Evolutionary conservation across 208 protist genomes (phyloP).

Genomic region (Spongospora subterranea): DNA sequence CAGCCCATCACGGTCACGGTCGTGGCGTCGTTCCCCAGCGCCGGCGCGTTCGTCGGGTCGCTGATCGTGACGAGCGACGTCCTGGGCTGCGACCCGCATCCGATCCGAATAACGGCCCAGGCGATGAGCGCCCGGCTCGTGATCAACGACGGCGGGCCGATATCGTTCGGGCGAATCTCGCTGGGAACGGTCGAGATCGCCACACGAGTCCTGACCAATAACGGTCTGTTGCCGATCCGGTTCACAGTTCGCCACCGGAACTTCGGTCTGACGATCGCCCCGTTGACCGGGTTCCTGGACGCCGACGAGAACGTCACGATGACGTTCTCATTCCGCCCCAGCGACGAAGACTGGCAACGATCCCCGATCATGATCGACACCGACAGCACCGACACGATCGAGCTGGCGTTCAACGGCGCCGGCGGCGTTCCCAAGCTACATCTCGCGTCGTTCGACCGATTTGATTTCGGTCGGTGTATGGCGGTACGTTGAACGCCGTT

Average conservation of each 20-base stretch:
- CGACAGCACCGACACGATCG: constrained; percentile 47
- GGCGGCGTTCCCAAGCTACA: constrained; percentile 22
- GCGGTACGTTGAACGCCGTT: not conserved
- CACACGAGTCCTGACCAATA: constrained; percentile 25
- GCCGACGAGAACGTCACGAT: not conserved
- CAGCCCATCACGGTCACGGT: not conserved
- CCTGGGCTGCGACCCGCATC: not conserved
- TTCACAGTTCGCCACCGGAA: constrained; percentile 31
- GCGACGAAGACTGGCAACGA: not conserved
- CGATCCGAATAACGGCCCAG: not conserved
- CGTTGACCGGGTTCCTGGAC: not conserved
- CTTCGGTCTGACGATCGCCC: constrained; percentile 18
- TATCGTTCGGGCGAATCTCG: constrained; percentile 20
- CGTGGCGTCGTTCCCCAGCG: not conserved
- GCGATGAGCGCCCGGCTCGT: not conserved
- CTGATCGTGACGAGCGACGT: constrained; percentile 3
- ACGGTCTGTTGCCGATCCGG: constrained; percentile 1
- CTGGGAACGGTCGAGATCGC: not conserved
- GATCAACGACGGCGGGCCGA: not conserved
- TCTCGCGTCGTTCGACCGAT: constrained; percentile 43
- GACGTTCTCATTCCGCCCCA: not conserved
- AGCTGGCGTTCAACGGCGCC: not conserved
- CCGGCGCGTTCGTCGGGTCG: not conserved
- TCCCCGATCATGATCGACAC: constrained; percentile 11
- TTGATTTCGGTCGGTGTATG: constrained; percentile 46